phyloP scores from a whole-genome alignment of 129 eudicot genomes.

The Deinandra increscens region DNA sequence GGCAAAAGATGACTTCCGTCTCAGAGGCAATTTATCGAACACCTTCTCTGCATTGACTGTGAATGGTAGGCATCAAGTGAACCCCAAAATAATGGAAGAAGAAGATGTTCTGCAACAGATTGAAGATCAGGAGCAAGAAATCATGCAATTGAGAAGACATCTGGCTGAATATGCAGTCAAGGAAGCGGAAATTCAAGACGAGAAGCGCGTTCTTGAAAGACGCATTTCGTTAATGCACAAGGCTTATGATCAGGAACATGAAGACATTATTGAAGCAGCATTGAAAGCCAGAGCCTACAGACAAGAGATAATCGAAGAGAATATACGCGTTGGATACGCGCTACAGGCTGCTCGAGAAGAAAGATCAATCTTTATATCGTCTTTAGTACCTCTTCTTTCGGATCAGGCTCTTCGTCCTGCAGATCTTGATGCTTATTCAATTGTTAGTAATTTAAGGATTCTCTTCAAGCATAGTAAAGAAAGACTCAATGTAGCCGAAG shows the following conservation, averaged over 20 bases:
- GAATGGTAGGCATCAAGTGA: constrained; percentile 26
- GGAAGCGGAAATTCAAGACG: constrained; percentile 63
- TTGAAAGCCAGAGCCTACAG: constrained; percentile 83
- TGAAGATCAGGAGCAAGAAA: constrained; percentile 65
- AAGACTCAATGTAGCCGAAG: constrained; percentile 27
- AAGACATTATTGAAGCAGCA: constrained; percentile 75
- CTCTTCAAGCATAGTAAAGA: constrained; percentile 36
- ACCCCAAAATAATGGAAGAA: background rate
- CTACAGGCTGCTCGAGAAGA: constrained; percentile 83
- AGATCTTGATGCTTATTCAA: constrained; percentile 73
- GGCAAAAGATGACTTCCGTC: constrained; percentile 16
- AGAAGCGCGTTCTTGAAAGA: constrained; percentile 64
- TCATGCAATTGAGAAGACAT: constrained; percentile 54
- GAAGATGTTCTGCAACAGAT: constrained; percentile 43
- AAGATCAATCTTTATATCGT: constrained; percentile 63
- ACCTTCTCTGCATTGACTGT: constrained; percentile 31
- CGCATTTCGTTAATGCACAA: constrained; percentile 74
- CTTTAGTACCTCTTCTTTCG: constrained; percentile 76
- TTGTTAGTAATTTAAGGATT: constrained; percentile 81
- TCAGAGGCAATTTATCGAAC: constrained; percentile 27
- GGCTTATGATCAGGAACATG: constrained; percentile 90
- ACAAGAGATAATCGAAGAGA: constrained; percentile 88
- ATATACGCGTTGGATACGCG: constrained; percentile 79
- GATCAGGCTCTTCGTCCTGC: constrained; percentile 66
- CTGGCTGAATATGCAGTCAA: constrained; percentile 67